These are phyloP conservation scores for Ceriops decandra DNA, from an alignment of 345 rosid species.

Conservation along the genomic window DNA sequence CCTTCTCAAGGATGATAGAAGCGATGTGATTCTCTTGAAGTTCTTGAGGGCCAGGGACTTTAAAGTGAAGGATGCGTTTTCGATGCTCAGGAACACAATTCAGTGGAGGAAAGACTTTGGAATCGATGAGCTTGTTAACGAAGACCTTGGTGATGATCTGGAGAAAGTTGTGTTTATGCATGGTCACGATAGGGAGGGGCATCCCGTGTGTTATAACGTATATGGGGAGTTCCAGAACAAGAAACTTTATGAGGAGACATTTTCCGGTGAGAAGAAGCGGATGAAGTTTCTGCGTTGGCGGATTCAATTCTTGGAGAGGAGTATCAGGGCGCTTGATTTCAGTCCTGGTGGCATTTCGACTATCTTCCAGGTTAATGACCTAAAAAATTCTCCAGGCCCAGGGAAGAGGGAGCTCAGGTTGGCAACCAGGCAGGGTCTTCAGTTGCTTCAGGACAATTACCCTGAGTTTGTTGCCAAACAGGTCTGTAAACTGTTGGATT, in stretches of 20 bases:
- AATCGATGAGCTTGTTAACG: constrained; percentile 58
- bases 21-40: constrained; percentile 68
- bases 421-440: constrained; percentile 77
- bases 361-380: constrained; percentile 78
- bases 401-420: constrained; percentile 72
- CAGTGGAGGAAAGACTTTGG: constrained; percentile 68
- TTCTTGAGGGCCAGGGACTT: constrained; percentile 85
- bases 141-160: constrained; percentile 72
- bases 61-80: constrained; percentile 61
- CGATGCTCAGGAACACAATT: constrained; percentile 69
- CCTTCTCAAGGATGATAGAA: constrained; percentile 64
- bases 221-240: constrained; percentile 91
- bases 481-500: constrained; percentile 31
- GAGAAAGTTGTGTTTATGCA: constrained; percentile 91
- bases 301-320: constrained; percentile 87
- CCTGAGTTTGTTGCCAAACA: constrained; percentile 94
- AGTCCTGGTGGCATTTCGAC: constrained; percentile 71
- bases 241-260: constrained; percentile 66
- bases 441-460: constrained; percentile 85
- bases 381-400: constrained; percentile 83
- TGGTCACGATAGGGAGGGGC: constrained; percentile 76
- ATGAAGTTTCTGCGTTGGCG: constrained; percentile 67
- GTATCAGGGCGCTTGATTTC: constrained; percentile 85
- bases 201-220: constrained; percentile 83
- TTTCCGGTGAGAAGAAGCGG: constrained; percentile 73